These are phyloP conservation scores for Leptomonas seymouri DNA, from an alignment of 208 protist genomes.

Conservation along the genomic window DNA sequence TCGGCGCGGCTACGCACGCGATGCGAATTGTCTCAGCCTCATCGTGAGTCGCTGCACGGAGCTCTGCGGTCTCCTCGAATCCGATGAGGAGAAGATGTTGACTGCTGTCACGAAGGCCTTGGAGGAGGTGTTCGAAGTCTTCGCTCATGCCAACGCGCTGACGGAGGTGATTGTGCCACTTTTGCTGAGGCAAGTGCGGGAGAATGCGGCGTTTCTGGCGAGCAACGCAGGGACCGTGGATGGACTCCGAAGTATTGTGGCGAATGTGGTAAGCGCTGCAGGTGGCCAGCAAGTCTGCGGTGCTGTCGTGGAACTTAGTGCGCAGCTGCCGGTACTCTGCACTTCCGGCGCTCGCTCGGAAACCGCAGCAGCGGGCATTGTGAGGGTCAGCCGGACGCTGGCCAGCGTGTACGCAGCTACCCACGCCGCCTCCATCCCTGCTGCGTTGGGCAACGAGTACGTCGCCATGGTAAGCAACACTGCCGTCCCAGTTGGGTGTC, in stretches of 20 bases:
- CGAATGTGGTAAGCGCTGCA: conserved; percentile 8
- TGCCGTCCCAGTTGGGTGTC: conserved; percentile 14
- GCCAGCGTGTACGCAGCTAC: conserved; percentile 22
- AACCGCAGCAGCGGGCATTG: conserved; percentile 13
- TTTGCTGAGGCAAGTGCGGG: conserved; percentile 24
- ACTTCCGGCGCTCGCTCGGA: conserved; percentile 5
- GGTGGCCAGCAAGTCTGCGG: neutral
- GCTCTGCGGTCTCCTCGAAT: conserved; percentile 25
- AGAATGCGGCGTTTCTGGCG: conserved; percentile 14
- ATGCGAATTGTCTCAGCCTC: conserved; percentile 11
- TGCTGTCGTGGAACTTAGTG: conserved; percentile 14
- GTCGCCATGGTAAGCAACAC: conserved; percentile 12
- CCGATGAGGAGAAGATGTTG: conserved; percentile 17
- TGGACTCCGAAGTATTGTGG: conserved; percentile 26
- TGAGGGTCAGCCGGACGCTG: conserved; percentile 24
- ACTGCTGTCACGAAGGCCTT: conserved; percentile 15
- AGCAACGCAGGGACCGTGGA: conserved; percentile 18
- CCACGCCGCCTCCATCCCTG: conserved; percentile 11
- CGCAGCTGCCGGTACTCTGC: conserved; percentile 20
- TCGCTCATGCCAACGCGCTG: conserved; percentile 2
- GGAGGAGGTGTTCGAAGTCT: conserved; percentile 21
- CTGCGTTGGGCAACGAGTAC: conserved; percentile 16
- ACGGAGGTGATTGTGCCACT: conserved; percentile 18
- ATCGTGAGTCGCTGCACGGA: conserved; percentile 15
- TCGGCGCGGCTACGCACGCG: conserved; percentile 15